phyloP scores from a whole-genome alignment of 192 early-diverging fungal species.

The Glomus cerebriforme region DNA sequence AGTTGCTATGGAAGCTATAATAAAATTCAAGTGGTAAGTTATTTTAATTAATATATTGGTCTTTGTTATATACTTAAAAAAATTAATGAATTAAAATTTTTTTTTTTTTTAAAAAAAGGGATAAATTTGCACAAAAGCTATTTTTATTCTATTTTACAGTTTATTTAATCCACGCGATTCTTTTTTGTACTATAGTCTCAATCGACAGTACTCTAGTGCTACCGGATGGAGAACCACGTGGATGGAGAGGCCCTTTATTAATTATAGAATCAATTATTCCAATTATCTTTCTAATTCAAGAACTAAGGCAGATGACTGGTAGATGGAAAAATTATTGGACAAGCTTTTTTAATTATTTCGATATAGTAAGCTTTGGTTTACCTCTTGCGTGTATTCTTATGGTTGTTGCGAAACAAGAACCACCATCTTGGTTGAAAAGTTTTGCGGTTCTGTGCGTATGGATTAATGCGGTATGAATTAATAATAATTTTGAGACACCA shows the following conservation, averaged over 20 bases:
- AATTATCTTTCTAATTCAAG: background rate
- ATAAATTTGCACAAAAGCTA: background rate
- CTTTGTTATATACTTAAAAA: background rate
- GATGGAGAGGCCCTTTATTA: background rate
- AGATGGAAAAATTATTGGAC: background rate
- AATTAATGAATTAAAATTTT: background rate
- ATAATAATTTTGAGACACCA: background rate
- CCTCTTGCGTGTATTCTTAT: background rate
- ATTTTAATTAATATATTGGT: background rate
- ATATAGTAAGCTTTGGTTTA: background rate
- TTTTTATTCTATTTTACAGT: background rate
- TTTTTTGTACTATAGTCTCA: background rate
- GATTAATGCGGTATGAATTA: background rate
- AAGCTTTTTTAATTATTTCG: slow-evolving; percentile 11
- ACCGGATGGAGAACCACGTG: background rate
- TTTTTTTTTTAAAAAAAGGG: background rate
- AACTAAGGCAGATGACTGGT: background rate
- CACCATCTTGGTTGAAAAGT: background rate
- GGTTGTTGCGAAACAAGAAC: background rate
- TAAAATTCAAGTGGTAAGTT: slow-evolving; percentile 13
- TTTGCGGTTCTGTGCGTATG: background rate
- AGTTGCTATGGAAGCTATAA: slow-evolving; percentile 10
- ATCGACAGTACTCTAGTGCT: background rate
- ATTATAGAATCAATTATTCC: background rate
- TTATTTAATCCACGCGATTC: background rate